Percentiles rank a stretch among this genome's conserved stretches.
These are phyloP conservation scores for Pseudopyrenochaeta lycopersici DNA, from an alignment of 2,329 filamentous ascomycete species.

Conservation along the genomic window DNA sequence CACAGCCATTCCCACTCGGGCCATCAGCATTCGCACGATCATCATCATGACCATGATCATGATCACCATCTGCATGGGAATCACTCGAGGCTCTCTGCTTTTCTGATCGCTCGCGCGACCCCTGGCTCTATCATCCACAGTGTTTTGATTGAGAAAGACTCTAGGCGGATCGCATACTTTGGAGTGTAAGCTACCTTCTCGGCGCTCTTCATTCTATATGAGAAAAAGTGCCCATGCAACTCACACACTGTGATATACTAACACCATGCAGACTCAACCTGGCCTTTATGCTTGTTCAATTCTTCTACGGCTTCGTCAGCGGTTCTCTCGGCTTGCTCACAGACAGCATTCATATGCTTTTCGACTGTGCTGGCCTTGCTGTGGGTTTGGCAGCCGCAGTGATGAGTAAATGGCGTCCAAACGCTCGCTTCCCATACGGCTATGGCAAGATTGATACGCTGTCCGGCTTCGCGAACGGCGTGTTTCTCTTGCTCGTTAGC, in stretches of 20 bases:
- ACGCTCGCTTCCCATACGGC: slow-evolving; percentile 87
- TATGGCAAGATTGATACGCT: slow-evolving; percentile 97
- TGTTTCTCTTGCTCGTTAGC: slow-evolving; percentile 94
- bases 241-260: neutral
- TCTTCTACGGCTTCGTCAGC: slow-evolving; percentile 91
- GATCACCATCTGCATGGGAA: slow-evolving; percentile 54
- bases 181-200: slow-evolving; percentile 71
- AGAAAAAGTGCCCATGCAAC: neutral
- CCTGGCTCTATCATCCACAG: slow-evolving; percentile 82
- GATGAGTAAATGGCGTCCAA: slow-evolving; percentile 96
- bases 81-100: slow-evolving; percentile 74
- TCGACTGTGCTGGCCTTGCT: slow-evolving; percentile 91
- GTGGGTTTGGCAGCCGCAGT: slow-evolving; percentile 92
- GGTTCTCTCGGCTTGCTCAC: slow-evolving; percentile 94
- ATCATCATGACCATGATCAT: slow-evolving; percentile 34
- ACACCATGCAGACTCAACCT: slow-evolving; percentile 77
- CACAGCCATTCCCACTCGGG: slow-evolving; percentile 42
- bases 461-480: slow-evolving; percentile 94
- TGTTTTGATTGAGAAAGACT: slow-evolving; percentile 90
- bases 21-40: slow-evolving; percentile 38
- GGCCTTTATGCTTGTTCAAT: slow-evolving; percentile 91
- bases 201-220: neutral
- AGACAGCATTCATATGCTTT: slow-evolving; percentile 99
- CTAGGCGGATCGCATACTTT: slow-evolving; percentile 95
- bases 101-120: slow-evolving; percentile 74